Evolutionary conservation across 768 basidiomycete species (phyloP), one percentile per base, ranked within the genome.

Genomic region (Artomyces pyxidatus): DNA sequence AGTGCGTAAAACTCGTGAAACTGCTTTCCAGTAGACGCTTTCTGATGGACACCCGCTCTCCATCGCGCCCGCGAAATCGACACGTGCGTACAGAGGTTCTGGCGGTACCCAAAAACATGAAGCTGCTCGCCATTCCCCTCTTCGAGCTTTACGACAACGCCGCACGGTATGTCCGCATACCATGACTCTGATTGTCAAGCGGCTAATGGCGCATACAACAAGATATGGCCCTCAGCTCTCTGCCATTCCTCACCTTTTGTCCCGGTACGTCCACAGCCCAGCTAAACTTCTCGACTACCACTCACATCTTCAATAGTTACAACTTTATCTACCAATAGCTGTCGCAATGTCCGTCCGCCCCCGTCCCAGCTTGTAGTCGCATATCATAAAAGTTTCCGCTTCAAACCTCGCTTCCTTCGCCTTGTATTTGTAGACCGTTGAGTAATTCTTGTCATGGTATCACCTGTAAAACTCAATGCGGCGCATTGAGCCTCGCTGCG

Each of bases 121-220:
- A 98, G 63, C 79, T 99, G 7, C 81, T 95, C 37, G 95, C 94
- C 16, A 91, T 97, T 40, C 96, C 96, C 0, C 73, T 99, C 30
- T 97, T 95, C 61, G 96, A 99, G 67, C 72, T 98, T 12, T 99
- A 98, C 62, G 96, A 98, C 65, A 99, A 99, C 52, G 88, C 92
- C 8, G 93, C 95, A 0, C 75, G 94, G 75, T 85, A 64, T 43
- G 71, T 62, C 27, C 35, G 30, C 47, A 4, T 29, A 49, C 22
- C 19, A 6, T 26, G 21, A 27, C 10, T 52, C 37, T 16, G 40
- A 22, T 30, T 27, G 40, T n/a, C 4, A n/a, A 3, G 26, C 16
- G 46, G 19, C 32, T 37, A 35, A 23, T 9, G 35, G 26, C 35
- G 38, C 45, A 25, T 35, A 47, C 54, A 27, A 49, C 22, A 49